Evolutionary conservation across 495 filamentous ascomycete genomes (phyloP), one percentile per base, ranked within the genome.

Genomic region (Talaromyces trachyspermus): DNA sequence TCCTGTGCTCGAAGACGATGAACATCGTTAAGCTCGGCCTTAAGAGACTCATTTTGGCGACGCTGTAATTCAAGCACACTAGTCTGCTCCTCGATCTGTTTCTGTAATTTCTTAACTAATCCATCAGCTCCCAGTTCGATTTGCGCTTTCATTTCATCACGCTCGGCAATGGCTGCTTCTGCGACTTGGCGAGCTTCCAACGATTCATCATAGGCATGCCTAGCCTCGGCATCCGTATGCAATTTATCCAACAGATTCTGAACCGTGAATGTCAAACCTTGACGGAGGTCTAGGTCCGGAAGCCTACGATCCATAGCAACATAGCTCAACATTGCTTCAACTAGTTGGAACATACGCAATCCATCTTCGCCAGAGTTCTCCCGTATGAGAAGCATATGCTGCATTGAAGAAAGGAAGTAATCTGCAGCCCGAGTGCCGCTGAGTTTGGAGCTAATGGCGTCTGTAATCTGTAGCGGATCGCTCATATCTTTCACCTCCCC

Each of bases 241-340:
- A 98, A 76, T 61, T 88, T 90, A 64, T 97, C 94, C 47, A 98
- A 71, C 50, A 98, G 71, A 63, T 78, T 92, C 68, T 98, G 92
- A 32, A 98, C 92, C 2, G 94, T 95, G 60, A 97, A 96, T 60
- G 91, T 95, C 55, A 98, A 77, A 50, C 89, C 95, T 57, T 95
- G 89, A 65, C 95, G 95, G 46, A 98, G 79, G 59, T 98, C 92
- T 76, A 98, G 88, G 67, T 98, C 90, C 33, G 92, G 94, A 50
- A 97, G 65, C 43, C 92, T 78, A 52, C 92, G 82, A 63, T 98
- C 92, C 94, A 98, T 98, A 48, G 90, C 92, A 49, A 98, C 92
- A 63, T 98, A 97, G 68, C 88, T 95, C 50, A 98, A 81, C 87
- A 98, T 98, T 7, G 87, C 82, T 61, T 98, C 92, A 7, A 97